phyloP scores from a whole-genome alignment of 768 basidiomycete genomes.

The Boletus bicolor region DNA sequence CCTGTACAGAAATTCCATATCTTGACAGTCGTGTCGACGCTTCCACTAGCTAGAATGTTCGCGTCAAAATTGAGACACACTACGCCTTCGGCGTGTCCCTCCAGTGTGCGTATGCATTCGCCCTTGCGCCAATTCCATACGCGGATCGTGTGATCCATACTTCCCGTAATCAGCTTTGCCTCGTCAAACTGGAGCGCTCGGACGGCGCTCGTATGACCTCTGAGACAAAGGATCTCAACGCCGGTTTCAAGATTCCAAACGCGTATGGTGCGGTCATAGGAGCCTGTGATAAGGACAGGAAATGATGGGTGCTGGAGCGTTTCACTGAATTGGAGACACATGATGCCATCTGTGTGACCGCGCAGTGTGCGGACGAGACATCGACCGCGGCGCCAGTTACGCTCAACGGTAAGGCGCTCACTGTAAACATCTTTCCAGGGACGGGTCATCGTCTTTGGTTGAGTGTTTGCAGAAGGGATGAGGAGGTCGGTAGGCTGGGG shows the following conservation, averaged over 20 bases:
- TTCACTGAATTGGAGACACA: conserved; percentile 95
- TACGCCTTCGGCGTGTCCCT: conserved; percentile 89
- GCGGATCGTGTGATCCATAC: conserved; percentile 93
- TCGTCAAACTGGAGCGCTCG: conserved; percentile 94
- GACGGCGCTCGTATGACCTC: conserved; percentile 90
- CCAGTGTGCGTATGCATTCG: conserved; percentile 79
- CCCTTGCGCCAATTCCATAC: conserved; percentile 97
- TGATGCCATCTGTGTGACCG: conserved; percentile 94
- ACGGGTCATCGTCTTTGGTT: conserved; percentile 52
- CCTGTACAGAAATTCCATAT: conserved; percentile 93
- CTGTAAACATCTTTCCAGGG: conserved; percentile 99
- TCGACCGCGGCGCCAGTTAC: conserved; percentile 95
- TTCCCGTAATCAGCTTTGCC: conserved; percentile 90
- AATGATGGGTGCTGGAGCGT: conserved; percentile 78
- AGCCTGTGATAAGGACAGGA: conserved; percentile 95
- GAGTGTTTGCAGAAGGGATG: conserved; percentile 31
- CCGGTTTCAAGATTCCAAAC: conserved; percentile 98
- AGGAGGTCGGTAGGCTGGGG: conserved; percentile 21
- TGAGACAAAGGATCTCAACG: conserved; percentile 73
- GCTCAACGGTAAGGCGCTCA: conserved; percentile 92
- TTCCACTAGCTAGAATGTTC: conserved; percentile 88
- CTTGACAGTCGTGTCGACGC: conserved; percentile 92
- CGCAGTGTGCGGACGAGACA: conserved; percentile 81
- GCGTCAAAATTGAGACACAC: conserved; percentile 89
- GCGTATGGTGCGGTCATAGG: conserved; percentile 90